Conservation (phyloP, 345 rosid genomes). For the Boechera stricta region DNA sequence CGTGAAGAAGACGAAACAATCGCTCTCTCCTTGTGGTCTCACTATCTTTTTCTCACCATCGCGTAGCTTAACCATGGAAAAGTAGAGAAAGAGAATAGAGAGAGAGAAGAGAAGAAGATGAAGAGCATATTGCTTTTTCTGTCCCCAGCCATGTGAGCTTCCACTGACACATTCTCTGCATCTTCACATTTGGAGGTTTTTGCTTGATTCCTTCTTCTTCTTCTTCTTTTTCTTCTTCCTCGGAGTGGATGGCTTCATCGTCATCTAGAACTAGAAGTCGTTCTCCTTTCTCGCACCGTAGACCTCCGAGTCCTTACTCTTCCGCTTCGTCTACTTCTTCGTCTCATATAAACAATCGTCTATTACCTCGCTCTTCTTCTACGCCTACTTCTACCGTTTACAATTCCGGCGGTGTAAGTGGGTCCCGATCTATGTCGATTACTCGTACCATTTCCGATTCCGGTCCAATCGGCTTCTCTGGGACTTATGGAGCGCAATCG, state of each 20-base stretch:
- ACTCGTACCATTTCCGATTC: conserved; percentile 65
- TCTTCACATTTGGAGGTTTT: conserved; percentile 32
- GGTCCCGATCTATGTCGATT: conserved; percentile 79
- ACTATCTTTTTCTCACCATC: conserved; percentile 46
- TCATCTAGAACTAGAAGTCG: conserved; percentile 84
- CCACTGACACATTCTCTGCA: conserved; percentile 61
- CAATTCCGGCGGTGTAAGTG: conserved; percentile 60
- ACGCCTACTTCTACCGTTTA: conserved; percentile 66
- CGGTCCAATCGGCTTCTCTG: conserved; percentile 37
- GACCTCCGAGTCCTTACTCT: conserved; percentile 75
- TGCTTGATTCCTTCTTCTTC: conserved; percentile 26
- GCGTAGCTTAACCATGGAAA: conserved; percentile 30
- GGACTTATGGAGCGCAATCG: conserved; percentile 41
- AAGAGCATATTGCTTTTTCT: conserved; percentile 49
- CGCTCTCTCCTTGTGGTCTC: conserved; percentile 44
- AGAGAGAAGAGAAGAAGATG: conserved; percentile 15
- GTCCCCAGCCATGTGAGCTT: conserved; percentile 72
- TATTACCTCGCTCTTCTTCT: conserved; percentile 78
- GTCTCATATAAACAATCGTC: conserved; percentile 58
- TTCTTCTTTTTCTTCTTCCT: not conserved
- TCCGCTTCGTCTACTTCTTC: conserved; percentile 72
- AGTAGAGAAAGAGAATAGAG: conserved; percentile 9
- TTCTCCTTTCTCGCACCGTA: conserved; percentile 80
- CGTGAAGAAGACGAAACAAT: conserved; percentile 73
- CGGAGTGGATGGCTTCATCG: conserved; percentile 68